Conservation (phyloP, 306 rosid species). For the Fragaria ananassa region DNA sequence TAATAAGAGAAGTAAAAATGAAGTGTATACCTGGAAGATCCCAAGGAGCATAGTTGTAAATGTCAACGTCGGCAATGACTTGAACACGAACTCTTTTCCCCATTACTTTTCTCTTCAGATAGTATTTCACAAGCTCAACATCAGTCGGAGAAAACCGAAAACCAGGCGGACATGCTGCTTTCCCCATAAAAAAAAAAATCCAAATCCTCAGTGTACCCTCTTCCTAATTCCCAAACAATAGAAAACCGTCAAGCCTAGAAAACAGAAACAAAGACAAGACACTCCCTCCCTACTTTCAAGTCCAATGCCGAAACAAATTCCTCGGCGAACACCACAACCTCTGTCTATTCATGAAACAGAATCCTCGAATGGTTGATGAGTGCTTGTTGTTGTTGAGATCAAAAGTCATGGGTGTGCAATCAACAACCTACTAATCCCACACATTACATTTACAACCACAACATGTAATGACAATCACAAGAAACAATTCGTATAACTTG, state of each 20-base stretch:
- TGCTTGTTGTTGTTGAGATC: constrained; percentile 28
- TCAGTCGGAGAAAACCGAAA: constrained; percentile 68
- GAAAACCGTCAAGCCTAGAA: background rate
- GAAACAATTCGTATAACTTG: background rate
- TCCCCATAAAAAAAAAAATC: constrained; percentile 21
- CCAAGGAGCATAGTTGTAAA: constrained; percentile 65
- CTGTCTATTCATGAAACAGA: constrained; percentile 40
- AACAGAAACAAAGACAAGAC: background rate
- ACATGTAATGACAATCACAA: background rate
- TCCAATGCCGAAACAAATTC: constrained; percentile 54
- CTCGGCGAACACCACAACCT: constrained; percentile 38
- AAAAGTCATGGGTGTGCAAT: constrained; percentile 41
- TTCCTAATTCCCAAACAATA: background rate
- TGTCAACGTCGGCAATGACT: constrained; percentile 54
- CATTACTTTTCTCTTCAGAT: constrained; percentile 56
- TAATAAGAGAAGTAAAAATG: background rate
- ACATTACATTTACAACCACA: background rate
- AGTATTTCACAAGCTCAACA: constrained; percentile 51
- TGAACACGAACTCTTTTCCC: constrained; percentile 29
- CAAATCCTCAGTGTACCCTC: background rate
- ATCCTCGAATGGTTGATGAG: constrained; percentile 16
- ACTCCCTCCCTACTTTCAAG: constrained; percentile 22
- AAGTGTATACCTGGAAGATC: constrained; percentile 65
- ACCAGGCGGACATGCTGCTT: constrained; percentile 42
- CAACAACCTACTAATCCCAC: constrained; percentile 25